Percentiles rank a stretch among this genome's conserved stretches.
Evolutionary conservation across 768 basidiomycete genomes (phyloP).

Genomic region (Pulveroboletus sp.): DNA sequence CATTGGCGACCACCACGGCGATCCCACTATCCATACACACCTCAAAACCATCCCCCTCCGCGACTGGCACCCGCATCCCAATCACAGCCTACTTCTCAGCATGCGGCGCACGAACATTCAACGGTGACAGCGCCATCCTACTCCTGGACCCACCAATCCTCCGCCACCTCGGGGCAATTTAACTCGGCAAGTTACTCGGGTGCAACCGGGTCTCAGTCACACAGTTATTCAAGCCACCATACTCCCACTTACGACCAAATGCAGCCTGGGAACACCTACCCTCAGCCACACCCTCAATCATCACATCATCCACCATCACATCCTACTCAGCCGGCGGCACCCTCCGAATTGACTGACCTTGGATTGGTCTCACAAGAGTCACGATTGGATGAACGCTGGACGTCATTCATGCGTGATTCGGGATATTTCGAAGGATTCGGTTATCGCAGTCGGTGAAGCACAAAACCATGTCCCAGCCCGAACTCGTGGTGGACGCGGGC

Average conservation of each 20-base stretch:
- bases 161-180: constrained; percentile 4
- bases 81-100: constrained; percentile 7
- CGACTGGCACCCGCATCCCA: constrained; percentile 4
- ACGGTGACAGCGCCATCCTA: constrained; percentile 13
- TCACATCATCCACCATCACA: neutral
- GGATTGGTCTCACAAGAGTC: constrained; percentile 58
- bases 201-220: constrained; percentile 4
- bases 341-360: constrained; percentile 51
- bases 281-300: neutral
- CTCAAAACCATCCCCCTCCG: constrained; percentile 13
- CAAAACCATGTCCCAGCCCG: neutral
- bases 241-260: constrained; percentile 3
- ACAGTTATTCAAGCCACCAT: constrained; percentile 14
- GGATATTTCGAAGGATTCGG: constrained; percentile 40
- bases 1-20: constrained; percentile 29
- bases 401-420: constrained; percentile 57
- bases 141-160: constrained; percentile 13
- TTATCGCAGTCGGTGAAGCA: constrained; percentile 21
- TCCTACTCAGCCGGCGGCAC: constrained; percentile 19
- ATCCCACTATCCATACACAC: constrained; percentile 27
- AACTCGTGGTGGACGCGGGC: neutral
- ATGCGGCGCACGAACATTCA: constrained; percentile 17
- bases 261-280: neutral
- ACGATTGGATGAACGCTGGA: constrained; percentile 55
- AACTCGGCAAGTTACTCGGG: constrained; percentile 9